Evolutionary conservation across 139 green algal genomes (phyloP), one percentile per base, ranked within the genome.

Genomic region (Spirogloea muscicola): DNA sequence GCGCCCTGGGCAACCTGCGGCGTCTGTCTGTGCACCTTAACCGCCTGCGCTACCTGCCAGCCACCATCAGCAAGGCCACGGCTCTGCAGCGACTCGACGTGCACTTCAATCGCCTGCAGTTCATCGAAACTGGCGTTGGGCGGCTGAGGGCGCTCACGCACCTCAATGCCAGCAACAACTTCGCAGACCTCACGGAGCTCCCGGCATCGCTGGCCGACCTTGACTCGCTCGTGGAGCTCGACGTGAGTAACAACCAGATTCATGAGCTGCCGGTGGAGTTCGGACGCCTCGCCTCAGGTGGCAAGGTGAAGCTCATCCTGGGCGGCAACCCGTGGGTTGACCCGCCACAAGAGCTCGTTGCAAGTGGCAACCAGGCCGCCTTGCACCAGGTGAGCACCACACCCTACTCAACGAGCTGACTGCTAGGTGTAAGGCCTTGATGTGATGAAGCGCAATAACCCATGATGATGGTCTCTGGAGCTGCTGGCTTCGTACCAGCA

Each of bases 111-210:
- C 29, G 68, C 41, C 52, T 77, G 29, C 18, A 16, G 0, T 37
- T 9, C 13, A 25, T 77, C 7, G 55, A 52, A 3, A 33, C 52
- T 18, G 13, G 37, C 33, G 21, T 77, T 10, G 69, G 60, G 5
- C 31, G 34, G 5, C 36, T 68, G 2, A 27, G n/a, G 4, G 21
- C 43, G 29, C 34, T 77, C 9, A 18, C 25, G 38, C 41, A 62
- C 33, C 60, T 77, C 36, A 27, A 77, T 37, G 36, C 68, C 18
- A 69, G 69, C 48, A 42, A 68, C 69, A 77, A 77, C 69, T 72
- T 72, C 63, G 48, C 63, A 10, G 21, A 55, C 33, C 29, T 77
- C 7, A n/a, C 38, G 34, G 16, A 10, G 7, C 31, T 77, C 27
- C 69, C 69, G 0, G 63, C 36, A 6, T 33, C 36, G 38, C 10